Base-by-base conservation (phyloP, 2,329 filamentous ascomycete genomes). In the Scopulariopsis brevicaulis region DNA sequence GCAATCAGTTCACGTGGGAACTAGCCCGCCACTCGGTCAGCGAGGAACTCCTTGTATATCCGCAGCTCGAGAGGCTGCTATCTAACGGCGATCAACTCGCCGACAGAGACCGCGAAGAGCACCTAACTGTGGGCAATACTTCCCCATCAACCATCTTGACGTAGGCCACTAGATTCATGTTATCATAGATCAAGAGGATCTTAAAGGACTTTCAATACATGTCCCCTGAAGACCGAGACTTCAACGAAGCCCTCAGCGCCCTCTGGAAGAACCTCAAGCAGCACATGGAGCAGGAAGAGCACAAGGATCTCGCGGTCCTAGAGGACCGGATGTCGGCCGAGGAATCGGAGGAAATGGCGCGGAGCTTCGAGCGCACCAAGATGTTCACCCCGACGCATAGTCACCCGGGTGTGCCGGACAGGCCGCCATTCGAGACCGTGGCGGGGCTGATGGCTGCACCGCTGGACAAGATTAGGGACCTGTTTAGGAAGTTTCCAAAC, bases 341-440 rank as follows among this genome's bases (percentile, higher is more conserved):
- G 0, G 63, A 64, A 7, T 74, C 72, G 0, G 65, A 72, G 25
- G 57, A 63, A 1, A 60, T 79, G 52, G 71, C 73, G 2, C 69
- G 62, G 6, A 74, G 69, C 20, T 82, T 83, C 60, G 67, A 63
- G 2, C 71, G 76, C 2, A 83, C 79, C 7, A 84, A 83, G 68
- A 66, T 68, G 28, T 78, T 84, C 63, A 74, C 77, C 1, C 80
- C 80, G 1, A 73, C 76, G 1, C 73, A 77, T 25, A 76, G 74
- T 40, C 80, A 82, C 64, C 78, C 78, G 0, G 69, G 63, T n/a
- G 72, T 75, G 2, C 76, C 76, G 0, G 73, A 80, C 60, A 73
- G 74, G 40, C 79, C 79, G 2, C 78, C 77, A 0, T 84, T 82
- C 59, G 80, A 84, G 71, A 80, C 76, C 0, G 77, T 73, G 0